phyloP scores from a whole-genome alignment of 768 basidiomycete genomes.

The Mycena pura region DNA sequence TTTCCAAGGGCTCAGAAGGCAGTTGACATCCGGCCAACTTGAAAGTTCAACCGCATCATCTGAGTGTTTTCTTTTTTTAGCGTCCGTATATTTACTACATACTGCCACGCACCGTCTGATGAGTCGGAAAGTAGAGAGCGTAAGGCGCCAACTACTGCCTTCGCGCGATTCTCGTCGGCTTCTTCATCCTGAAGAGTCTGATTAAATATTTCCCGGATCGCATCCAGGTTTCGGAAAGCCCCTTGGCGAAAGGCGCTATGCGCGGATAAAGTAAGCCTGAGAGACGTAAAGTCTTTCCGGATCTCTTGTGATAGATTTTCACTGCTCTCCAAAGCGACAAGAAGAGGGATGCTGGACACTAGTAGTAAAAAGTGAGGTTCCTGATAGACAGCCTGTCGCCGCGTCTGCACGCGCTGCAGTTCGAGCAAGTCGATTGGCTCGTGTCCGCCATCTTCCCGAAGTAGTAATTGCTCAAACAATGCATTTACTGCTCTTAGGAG shows the following conservation, averaged over 20 bases:
- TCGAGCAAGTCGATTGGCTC: constrained; percentile 63
- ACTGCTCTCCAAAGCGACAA: constrained; percentile 77
- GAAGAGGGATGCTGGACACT: constrained; percentile 66
- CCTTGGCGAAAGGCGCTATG: constrained; percentile 75
- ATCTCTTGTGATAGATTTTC: constrained; percentile 55
- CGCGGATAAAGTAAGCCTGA: constrained; percentile 67
- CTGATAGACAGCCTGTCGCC: constrained; percentile 70
- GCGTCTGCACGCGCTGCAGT: constrained; percentile 71
- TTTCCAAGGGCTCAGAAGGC: constrained; percentile 82
- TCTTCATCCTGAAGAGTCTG: constrained; percentile 58
- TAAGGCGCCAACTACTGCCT: constrained; percentile 70
- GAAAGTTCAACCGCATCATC: constrained; percentile 53
- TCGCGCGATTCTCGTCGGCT: constrained; percentile 58
- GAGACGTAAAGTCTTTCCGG: constrained; percentile 52
- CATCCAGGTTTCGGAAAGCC: constrained; percentile 76
- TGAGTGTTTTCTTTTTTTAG: neutral
- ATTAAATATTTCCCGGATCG: constrained; percentile 74
- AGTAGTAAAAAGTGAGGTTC: constrained; percentile 71
- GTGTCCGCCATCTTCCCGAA: constrained; percentile 55
- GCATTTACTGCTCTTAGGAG: constrained; percentile 69
- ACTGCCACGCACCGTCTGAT: constrained; percentile 55
- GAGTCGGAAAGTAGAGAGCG: constrained; percentile 71
- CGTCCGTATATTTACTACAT: neutral
- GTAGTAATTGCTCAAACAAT: constrained; percentile 65
- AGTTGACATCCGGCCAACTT: constrained; percentile 67